Conservation (phyloP, 2,329 filamentous ascomycete species). For the Penicillium sp. region DNA sequence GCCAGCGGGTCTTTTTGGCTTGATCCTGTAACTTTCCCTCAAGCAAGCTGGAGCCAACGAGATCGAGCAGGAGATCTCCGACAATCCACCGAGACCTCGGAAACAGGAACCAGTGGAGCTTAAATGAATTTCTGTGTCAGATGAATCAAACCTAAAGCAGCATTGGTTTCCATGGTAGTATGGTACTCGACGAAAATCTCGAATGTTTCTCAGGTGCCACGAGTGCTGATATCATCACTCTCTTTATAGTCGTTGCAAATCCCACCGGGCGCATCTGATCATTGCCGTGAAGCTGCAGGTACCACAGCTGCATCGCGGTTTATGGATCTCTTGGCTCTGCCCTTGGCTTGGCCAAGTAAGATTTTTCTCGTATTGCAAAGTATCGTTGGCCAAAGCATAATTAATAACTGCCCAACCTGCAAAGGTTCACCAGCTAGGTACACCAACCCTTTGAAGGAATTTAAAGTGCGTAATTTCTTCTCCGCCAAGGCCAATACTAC, state of each 20-base stretch:
- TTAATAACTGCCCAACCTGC: neutral
- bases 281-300: neutral
- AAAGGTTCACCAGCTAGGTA: neutral
- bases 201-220: neutral
- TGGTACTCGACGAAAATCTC: neutral
- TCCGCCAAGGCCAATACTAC: neutral
- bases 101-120: constrained; percentile 10
- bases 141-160: neutral
- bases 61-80: neutral
- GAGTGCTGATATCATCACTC: neutral
- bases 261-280: no score
- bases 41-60: constrained; percentile 12
- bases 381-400: neutral
- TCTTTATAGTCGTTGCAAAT: neutral
- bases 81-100: neutral
- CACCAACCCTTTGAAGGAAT: neutral
- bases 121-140: constrained; percentile 2
- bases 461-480: constrained; percentile 6
- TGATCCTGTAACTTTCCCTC: neutral
- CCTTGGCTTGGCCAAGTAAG: no score
- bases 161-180: neutral
- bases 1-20: constrained; percentile 7
- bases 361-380: neutral
- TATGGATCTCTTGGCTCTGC: no score
- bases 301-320: neutral